Conservation (phyloP, 345 rosid genomes). For the Eucalyptus lansdowneana region DNA sequence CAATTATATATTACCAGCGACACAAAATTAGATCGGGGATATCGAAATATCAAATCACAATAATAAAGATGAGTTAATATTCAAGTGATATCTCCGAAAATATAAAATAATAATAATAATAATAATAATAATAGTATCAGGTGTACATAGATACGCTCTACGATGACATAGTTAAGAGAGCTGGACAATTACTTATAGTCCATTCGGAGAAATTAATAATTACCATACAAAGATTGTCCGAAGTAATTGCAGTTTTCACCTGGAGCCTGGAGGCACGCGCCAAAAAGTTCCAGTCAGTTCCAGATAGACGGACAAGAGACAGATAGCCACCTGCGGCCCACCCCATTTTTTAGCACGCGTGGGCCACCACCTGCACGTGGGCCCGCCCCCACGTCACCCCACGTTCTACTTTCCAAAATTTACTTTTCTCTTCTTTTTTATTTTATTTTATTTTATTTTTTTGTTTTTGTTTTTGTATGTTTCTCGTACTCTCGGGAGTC, state of each 20-base stretch:
- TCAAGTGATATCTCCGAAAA: neutral
- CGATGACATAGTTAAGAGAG: neutral
- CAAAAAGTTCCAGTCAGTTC: neutral
- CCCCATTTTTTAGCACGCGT: neutral
- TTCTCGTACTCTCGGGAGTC: neutral
- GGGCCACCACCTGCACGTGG: neutral
- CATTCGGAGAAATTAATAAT: neutral
- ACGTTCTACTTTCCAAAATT: neutral
- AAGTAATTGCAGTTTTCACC: neutral
- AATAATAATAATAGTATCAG: neutral
- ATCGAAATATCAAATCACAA: neutral
- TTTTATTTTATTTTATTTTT: too few relatives aligned
- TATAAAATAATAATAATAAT: neutral
- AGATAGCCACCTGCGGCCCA: neutral
- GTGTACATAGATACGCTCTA: neutral
- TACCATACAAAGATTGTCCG: neutral
- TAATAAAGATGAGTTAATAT: neutral
- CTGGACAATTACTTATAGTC: neutral
- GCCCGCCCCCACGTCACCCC: neutral
- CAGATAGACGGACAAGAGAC: neutral
- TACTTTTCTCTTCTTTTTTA: neutral
- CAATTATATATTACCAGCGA: rapidly evolving
- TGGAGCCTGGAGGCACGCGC: neutral
- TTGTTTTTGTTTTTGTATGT: neutral
- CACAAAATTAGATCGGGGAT: neutral